Evolutionary conservation across 1,284 basidiomycete species (phyloP).

Genomic region (Irpex lacteus): DNA sequence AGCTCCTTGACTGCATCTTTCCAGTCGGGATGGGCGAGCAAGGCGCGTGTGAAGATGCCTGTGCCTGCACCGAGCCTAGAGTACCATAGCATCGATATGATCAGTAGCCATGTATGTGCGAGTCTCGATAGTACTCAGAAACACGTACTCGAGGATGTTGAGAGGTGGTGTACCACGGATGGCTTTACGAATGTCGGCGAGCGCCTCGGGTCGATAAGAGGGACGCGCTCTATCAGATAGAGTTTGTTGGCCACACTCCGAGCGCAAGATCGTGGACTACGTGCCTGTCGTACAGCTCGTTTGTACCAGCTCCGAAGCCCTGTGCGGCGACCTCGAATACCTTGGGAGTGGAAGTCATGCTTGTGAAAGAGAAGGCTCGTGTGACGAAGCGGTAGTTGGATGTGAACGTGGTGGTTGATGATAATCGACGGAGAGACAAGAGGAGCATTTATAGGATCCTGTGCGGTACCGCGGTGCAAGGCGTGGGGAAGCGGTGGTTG

Average conservation of each 20-base stretch:
- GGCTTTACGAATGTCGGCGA: conserved; percentile 53
- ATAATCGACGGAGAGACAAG: background rate
- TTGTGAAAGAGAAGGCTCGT: background rate
- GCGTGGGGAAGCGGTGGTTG: background rate
- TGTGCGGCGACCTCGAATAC: conserved; percentile 56
- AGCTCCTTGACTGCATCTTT: conserved; percentile 45
- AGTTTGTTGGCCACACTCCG: background rate
- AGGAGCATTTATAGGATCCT: background rate
- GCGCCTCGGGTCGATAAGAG: conserved; percentile 59
- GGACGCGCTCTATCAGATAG: conserved; percentile 53
- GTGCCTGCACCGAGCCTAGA: conserved; percentile 69
- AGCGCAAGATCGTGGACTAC: conserved; percentile 5
- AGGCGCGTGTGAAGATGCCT: conserved; percentile 76
- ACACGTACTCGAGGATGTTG: conserved; percentile 68
- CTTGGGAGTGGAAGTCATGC: conserved; percentile 5
- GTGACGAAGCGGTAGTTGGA: background rate
- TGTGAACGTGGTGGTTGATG: background rate
- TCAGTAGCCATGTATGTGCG: background rate
- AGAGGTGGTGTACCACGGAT: conserved; percentile 39
- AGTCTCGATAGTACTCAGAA: background rate
- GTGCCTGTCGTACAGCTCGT: conserved; percentile 73
- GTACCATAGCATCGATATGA: background rate
- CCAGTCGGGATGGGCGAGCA: conserved; percentile 63
- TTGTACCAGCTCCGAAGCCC: conserved; percentile 71
- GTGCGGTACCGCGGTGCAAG: background rate